Conservation (phyloP, 306 rosid species). For the Glycine latifolia region DNA sequence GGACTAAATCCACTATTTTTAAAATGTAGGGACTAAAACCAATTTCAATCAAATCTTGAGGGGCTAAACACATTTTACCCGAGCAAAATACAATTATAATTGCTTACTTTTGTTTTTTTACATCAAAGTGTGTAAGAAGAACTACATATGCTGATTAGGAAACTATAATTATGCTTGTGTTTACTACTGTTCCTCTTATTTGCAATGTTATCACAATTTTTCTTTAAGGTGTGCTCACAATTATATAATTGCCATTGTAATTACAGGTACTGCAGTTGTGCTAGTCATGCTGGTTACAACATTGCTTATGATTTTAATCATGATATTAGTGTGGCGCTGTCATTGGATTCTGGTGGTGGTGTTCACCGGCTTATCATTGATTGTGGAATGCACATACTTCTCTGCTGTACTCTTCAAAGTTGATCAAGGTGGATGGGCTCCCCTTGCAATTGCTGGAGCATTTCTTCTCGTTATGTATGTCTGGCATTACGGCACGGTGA, state of each 20-base stretch:
- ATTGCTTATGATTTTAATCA: slow-evolving; percentile 79
- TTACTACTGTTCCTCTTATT: slow-evolving; percentile 2
- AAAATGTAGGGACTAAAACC: neutral
- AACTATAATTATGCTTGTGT: slow-evolving; percentile 15
- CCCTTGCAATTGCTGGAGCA: slow-evolving; percentile 79
- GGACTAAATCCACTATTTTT: neutral
- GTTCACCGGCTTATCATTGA: slow-evolving; percentile 68
- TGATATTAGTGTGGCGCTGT: slow-evolving; percentile 95
- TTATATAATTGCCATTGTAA: slow-evolving; percentile 20
- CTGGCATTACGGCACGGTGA: slow-evolving; percentile 92
- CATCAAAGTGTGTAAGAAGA: neutral
- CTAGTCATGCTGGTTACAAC: slow-evolving; percentile 92
- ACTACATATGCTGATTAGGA: neutral
- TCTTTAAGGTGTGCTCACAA: slow-evolving; percentile 6
- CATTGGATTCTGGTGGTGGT: slow-evolving; percentile 83
- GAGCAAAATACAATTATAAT: too few relatives aligned
- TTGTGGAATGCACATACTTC: slow-evolving; percentile 88
- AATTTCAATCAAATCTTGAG: neutral
- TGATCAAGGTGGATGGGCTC: slow-evolving; percentile 95
- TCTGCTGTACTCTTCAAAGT: slow-evolving; percentile 89
- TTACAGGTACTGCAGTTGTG: slow-evolving; percentile 88
- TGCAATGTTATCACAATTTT: neutral
- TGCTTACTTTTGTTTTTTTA: too few relatives aligned
- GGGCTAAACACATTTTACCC: neutral
- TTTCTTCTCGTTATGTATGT: slow-evolving; percentile 80